These are phyloP conservation scores for Talaromyces borbonicus DNA, from an alignment of 495 filamentous ascomycete species.

Conservation along the genomic window DNA sequence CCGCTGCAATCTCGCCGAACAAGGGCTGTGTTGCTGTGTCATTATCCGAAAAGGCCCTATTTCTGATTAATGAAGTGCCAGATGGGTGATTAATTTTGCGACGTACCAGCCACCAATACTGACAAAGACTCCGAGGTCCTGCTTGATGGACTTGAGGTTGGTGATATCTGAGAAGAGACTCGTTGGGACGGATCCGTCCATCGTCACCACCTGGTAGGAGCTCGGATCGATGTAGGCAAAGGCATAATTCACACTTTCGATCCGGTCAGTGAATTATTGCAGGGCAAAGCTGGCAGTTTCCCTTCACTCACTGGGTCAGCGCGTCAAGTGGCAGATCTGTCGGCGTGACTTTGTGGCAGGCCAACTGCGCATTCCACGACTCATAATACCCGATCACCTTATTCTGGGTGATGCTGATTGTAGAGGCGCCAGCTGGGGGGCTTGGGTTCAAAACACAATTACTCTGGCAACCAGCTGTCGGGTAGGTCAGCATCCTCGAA, in stretches of 20 bases:
- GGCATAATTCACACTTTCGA: constrained; percentile 16
- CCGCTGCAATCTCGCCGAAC: constrained; percentile 16
- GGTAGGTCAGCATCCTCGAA: no score
- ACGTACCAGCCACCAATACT: constrained; percentile 36
- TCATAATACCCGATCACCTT: constrained; percentile 21
- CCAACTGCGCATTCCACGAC: constrained; percentile 8
- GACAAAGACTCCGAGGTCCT: constrained; percentile 25
- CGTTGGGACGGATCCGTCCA: constrained; percentile 8
- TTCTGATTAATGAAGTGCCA: no score
- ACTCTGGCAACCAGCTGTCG: constrained; percentile 19
- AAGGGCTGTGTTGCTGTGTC: constrained; percentile 23
- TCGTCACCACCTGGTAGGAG: constrained; percentile 14
- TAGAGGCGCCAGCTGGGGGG: constrained; percentile 6
- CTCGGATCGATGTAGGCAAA: constrained; percentile 22
- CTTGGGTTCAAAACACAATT: constrained; percentile 9
- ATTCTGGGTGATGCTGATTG: not conserved
- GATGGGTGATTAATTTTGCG: no score
- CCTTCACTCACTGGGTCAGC: constrained; percentile 1
- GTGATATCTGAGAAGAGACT: constrained; percentile 15
- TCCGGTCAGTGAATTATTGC: no score
- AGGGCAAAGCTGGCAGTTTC: no score
- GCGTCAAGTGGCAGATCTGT: constrained; percentile 7
- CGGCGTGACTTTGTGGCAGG: constrained; percentile 10
- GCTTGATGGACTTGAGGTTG: constrained; percentile 18
- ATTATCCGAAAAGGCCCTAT: constrained; percentile 25